These are phyloP conservation scores for Fusarium sp. DNA, from an alignment of 2,329 filamentous ascomycete genomes.

Conservation along the genomic window DNA sequence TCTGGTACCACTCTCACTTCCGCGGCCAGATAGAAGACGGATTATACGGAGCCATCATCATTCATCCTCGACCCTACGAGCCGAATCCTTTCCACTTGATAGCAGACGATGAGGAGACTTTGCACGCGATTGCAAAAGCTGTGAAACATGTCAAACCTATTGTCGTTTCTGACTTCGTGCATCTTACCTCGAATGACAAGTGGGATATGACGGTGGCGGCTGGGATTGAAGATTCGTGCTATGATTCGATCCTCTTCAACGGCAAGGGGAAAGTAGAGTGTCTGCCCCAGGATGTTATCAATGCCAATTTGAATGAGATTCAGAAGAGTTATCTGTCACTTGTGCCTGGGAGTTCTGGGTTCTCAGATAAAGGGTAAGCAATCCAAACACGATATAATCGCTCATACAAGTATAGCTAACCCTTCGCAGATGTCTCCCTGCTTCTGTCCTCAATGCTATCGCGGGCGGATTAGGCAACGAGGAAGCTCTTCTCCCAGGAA, in stretches of 20 bases:
- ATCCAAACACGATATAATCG: accelerated
- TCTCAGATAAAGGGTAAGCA: constrained; percentile 60
- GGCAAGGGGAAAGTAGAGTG: constrained; percentile 71
- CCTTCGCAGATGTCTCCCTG: constrained; percentile 41
- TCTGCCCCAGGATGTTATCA: constrained; percentile 59
- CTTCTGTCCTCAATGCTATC: constrained; percentile 57
- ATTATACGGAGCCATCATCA: constrained; percentile 67
- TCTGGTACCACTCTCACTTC: constrained; percentile 73
- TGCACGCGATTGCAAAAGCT: constrained; percentile 62
- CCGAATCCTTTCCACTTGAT: constrained; percentile 65
- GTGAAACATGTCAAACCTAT: constrained; percentile 62
- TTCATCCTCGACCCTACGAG: constrained; percentile 54
- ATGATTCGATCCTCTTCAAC: constrained; percentile 72
- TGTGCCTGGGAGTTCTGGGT: constrained; percentile 46
- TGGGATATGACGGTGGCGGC: constrained; percentile 60
- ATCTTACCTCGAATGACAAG: constrained; percentile 64
- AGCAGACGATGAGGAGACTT: constrained; percentile 49
- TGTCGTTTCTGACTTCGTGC: constrained; percentile 68
- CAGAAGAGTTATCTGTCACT: constrained; percentile 51
- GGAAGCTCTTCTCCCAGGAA: constrained; percentile 56
- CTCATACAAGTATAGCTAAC: constrained; percentile 21
- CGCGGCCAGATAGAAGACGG: constrained; percentile 71
- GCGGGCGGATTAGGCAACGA: constrained; percentile 49
- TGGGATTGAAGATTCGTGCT: constrained; percentile 66
- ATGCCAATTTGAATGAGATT: constrained; percentile 51